Base-by-base conservation (phyloP, 2,329 filamentous ascomycete species). In the Aspergillus fumigatus region DNA sequence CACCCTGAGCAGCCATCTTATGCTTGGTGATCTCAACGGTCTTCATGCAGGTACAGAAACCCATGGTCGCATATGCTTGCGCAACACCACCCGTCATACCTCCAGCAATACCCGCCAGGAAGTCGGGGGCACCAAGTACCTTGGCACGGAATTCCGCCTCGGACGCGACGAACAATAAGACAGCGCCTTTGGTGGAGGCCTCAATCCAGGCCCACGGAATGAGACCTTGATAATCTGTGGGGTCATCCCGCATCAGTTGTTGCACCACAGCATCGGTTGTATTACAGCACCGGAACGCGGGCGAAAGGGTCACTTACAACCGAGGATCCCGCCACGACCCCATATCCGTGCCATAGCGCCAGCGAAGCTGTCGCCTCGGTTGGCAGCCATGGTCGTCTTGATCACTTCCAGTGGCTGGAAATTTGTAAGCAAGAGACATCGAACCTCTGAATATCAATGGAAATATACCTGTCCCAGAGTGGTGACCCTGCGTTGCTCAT, bases 21-120 rank as follows among this genome's bases (percentile, higher is more conserved):
- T 94, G 89, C 81, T 97, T 95, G 73, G 94, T 99, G 79, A 99
- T 99, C 79, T 99, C 94, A 65, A 97, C 94, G 62, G 94, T 99
- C 87, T 99, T 99, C 94, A 99, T 99, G 85, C 94, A 99, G 60
- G 94, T 99, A 80, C 94, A 99, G 87, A 99, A 99, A 67, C 94
- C 94, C 93, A 99, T 99, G 75, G 94, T 99, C 65, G 94, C 94
- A 76, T 99, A 99, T 59, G 94, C 94, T 81, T 99, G 94, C 49
- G 93, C 94, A 58, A 99, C 87, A 83, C 94, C 94, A 74, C 94
- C 94, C 23, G 87, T 84, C 82, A 99, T 91, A 77, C 94, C 94
- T 70, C 94, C 94, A 32, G 82, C 74, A 79, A 99, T 97, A 73
- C 94, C 94, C 66, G 87, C 86, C 52, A 89, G 82, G 76, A 99